phyloP scores from a whole-genome alignment of 192 early-diverging fungal species.

The Coemansia sp. region DNA sequence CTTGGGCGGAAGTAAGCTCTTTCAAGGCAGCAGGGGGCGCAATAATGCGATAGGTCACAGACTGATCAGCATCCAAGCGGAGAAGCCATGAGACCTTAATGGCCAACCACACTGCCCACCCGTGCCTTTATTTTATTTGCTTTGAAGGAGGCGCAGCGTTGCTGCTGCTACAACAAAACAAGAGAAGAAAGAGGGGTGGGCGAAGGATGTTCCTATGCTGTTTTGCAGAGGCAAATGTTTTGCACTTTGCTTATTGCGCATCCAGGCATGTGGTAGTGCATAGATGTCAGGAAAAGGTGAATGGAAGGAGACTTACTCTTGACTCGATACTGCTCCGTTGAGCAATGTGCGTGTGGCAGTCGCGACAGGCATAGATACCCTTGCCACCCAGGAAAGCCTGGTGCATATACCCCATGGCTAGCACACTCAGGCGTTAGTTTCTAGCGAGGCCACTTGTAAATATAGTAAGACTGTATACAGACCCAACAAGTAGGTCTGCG shows the following conservation, averaged over 20 bases:
- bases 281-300: not conserved
- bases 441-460: not conserved
- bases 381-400: conserved; percentile 38
- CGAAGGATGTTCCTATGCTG: not conserved
- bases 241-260: not conserved
- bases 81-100: conserved; percentile 5
- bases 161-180: not conserved
- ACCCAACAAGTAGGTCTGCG: not conserved
- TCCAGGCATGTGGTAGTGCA: not conserved
- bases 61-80: conserved; percentile 15
- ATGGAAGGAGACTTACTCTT: conserved; percentile 26
- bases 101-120: conserved; percentile 2
- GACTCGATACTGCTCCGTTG: conserved; percentile 35
- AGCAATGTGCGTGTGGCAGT: conserved; percentile 49
- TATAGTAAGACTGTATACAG: not conserved
- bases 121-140: not conserved
- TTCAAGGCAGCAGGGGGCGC: not conserved
- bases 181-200: not conserved
- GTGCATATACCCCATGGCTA: conserved; percentile 52
- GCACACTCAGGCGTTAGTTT: not conserved
- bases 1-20: not conserved
- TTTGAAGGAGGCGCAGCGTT: not conserved
- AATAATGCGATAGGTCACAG: conserved; percentile 15
- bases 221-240: not conserved
- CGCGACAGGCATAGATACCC: conserved; percentile 42